Evolutionary conservation across 108 stramenopile species (phyloP), one percentile per base, ranked within the genome.

Genomic region (Discostella stelligeroides): DNA sequence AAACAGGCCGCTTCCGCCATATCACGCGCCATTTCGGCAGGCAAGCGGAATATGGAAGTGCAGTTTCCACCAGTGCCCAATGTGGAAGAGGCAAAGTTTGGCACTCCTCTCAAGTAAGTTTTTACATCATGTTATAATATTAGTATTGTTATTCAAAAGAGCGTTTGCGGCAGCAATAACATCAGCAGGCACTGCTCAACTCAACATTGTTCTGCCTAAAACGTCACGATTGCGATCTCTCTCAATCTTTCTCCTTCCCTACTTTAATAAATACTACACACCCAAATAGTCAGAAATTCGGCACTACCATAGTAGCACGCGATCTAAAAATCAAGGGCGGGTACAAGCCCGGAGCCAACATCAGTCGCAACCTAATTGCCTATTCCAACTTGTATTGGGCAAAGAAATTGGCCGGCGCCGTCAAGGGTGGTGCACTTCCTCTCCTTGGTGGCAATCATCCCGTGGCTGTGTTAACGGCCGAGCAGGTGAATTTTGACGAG

Each of bases 311-410:
- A 20, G 91, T 95, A 30, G 92, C 89, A 2, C 69, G 62, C 38
- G 93, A 96, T 73, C 70, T 96, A n/a, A 74, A 77, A 38, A 81
- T 90, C 24, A 68, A 82, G 64, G 92, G 89, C 2, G 95, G 92
- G 17, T 96, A 93, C 81, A 84, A 82, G 38, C 95, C 95, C 2
- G 95, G 95, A n/a, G 85, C 85, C 9, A 85, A 91, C 9, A 70
- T 96, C 14, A 82, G 85, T 20, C 69, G 93, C 14, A 85, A 96
- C 43, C 77, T 94, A 51, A 76, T 96, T 56, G 90, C 84, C 18
- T 96, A 86, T 68, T 79, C 86, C 67, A 96, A 96, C 58, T 66
- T 96, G 15, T 96, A 91, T 66, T 96, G 92, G 92, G 92, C 92
- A 9, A 96, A 96, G 75, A 77, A 84, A 59, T 65, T 89, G 56